Base-by-base conservation (phyloP, 176 grass and related monocot species). In the Panicum miliaceum region DNA sequence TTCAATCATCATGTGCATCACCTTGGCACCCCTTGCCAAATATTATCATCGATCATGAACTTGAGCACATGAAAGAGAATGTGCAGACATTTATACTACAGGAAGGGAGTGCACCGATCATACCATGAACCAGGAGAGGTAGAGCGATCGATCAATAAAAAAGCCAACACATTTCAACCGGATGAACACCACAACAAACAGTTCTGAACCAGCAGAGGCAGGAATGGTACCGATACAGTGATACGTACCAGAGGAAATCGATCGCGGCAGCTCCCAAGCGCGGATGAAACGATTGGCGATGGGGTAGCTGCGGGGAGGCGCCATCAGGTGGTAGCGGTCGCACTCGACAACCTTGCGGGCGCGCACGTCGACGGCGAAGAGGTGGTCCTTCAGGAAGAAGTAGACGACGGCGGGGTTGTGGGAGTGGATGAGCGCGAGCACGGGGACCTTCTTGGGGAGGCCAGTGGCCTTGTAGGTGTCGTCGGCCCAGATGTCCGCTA, bases 391-490 rank as follows among this genome's bases (percentile, higher is more conserved):
- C 0, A 72, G 43, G 69, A 72, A 72, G 69, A 50, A 72, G 43
- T 72, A 72, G 69, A 72, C 69, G 2, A 72, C 23, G 23, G 42
- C 70, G 13, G 45, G 70, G 70, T 73, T 51, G 14, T 50, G 13
- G 25, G 70, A 45, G 70, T 73, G 70, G 70, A 51, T 73, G 70
- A 51, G 25, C 70, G 45, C 70, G 70, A 73, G 45, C 45, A 73
- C 70, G 45, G 70, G 70, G 7, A 12, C 1, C 25, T 18, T 50
- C 12, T 32, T 46, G 0, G 70, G 70, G 43, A 73, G 70, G 0
- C 70, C 70, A 8, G 25, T 73, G 25, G 70, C 70, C 15, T 51
- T 73, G 70, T 73, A 73, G 25, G 43, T 10, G 43, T 73, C 70
- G 45, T 51, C 45, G 25, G 43, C 70, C 70, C 43, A 73, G 70